A percentile compares a stretch with the other conserved stretches of the same genome.
Evolutionary conservation across 805 yeast genomes (phyloP).

Genomic region (Monosporozyma yasuniensis): DNA sequence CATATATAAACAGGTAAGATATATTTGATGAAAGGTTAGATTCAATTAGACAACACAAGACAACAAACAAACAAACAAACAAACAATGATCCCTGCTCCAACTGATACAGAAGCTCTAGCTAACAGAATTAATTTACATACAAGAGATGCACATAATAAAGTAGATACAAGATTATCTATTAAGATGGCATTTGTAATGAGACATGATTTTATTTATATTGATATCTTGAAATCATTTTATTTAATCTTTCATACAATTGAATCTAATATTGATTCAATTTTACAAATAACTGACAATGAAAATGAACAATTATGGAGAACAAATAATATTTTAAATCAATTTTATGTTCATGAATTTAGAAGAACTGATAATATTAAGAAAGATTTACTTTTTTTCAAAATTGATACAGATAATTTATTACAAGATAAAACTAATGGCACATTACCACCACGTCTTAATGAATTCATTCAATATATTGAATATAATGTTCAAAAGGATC

Average conservation of each 20-base stretch:
- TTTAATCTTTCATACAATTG: conserved; percentile 60
- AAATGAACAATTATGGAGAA: conserved; percentile 43
- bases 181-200: conserved; percentile 63
- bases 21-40: too few species aligned
- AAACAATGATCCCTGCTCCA: conserved; percentile 49
- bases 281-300: conserved; percentile 37
- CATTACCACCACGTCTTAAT: conserved; percentile 41
- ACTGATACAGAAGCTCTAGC: conserved; percentile 78
- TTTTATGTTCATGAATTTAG: conserved; percentile 68
- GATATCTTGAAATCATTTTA: conserved; percentile 72
- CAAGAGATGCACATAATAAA: conserved; percentile 56
- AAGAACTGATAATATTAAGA: conserved; percentile 45
- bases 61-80: background rate
- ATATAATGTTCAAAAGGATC: conserved; percentile 46
- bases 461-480: conserved; percentile 54
- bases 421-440: conserved; percentile 19
- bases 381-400: conserved; percentile 58
- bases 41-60: too few species aligned
- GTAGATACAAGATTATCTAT: conserved; percentile 61
- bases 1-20: too few species aligned
- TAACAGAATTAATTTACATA: conserved; percentile 67
- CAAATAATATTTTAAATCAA: conserved; percentile 38
- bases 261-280: conserved; percentile 32
- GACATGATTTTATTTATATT: conserved; percentile 68
- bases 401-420: conserved; percentile 12